Evolutionary conservation across 2,329 filamentous ascomycete genomes (phyloP), one percentile per base, ranked within the genome.

Genomic region (Xylaria sp.): DNA sequence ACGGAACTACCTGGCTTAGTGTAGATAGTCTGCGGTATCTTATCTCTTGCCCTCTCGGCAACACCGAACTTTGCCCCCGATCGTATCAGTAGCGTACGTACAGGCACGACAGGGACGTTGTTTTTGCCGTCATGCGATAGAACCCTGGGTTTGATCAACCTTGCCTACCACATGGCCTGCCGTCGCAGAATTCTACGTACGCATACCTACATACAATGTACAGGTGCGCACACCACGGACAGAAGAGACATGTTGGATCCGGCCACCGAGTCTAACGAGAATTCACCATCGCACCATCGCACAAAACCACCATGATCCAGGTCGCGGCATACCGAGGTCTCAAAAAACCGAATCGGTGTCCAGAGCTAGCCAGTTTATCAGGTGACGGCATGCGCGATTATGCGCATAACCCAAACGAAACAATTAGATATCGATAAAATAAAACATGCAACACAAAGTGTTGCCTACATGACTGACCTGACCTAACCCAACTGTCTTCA

Each of bases 11-110:
- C 39, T 5, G 17, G 39, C 39, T 17, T 47, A 48, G 48, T 42
- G 19, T 27, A 42, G 27, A 39, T 39, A 45, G 30, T 30, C 30
- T 19, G 1, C 9, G 45, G 4, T 30, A 48, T 39, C 51, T 63
- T 57, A 63, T 63, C 61, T 57, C 51, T 30, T 19, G 14, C 36
- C 19, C 17, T 32, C n/a, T 60, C 62, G 56, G 62, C 24, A 47
- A 54, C 62, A 45, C 62, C 62, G 62, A 65, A 3, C 17, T 54
- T 55, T 36, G 51, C 51, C 51, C 42, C 34, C 7, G 48, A 51
- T 30, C 11, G 21, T 51, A 55, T 36, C n/a, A 4, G 6, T 47
- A 19, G n/a, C 5, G n/a, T 47, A 27, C 24, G 4, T 27, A 27
- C 24, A 27, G 24, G 3, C 42, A 17, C 42, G 42, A 47, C 42